phyloP scores from a whole-genome alignment of 305 asterid genomes.

The Solanum aculeatissimum region DNA sequence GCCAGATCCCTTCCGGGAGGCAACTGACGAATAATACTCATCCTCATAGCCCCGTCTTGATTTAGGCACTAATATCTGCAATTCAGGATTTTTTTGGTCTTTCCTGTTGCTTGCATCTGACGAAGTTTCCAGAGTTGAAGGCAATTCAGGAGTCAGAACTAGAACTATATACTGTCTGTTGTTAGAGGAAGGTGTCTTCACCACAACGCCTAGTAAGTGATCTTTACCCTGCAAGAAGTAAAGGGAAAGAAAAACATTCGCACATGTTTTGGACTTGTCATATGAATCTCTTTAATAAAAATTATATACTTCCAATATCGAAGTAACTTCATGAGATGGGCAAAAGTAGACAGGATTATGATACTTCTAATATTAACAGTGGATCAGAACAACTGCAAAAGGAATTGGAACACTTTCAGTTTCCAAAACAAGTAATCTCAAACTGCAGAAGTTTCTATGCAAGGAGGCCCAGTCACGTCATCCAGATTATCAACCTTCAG shows the following conservation, averaged over 20 bases:
- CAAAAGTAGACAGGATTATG: neutral
- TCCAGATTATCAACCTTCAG: neutral
- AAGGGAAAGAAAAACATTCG: slow-evolving; percentile 3
- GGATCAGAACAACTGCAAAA: neutral
- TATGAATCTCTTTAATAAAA: neutral
- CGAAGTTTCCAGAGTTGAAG: slow-evolving; percentile 31
- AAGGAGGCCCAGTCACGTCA: neutral
- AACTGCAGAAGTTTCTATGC: neutral
- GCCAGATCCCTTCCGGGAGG: slow-evolving; percentile 85
- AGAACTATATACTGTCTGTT: slow-evolving; percentile 70
- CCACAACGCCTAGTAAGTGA: slow-evolving; percentile 86
- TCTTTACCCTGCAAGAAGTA: slow-evolving; percentile 63
- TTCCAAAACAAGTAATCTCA: neutral
- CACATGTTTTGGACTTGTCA: neutral
- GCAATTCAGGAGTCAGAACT: slow-evolving; percentile 73
- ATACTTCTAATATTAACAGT: neutral
- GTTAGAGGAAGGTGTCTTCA: slow-evolving; percentile 64
- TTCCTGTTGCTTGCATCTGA: slow-evolving; percentile 21
- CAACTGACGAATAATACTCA: slow-evolving; percentile 53
- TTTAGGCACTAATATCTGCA: slow-evolving; percentile 79
- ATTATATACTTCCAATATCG: neutral
- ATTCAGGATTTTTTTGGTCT: slow-evolving; percentile 34
- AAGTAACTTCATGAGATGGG: neutral
- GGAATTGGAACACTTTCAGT: neutral
- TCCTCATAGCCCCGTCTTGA: slow-evolving; percentile 89